Percentiles rank a stretch among this genome's conserved stretches.
phyloP scores from a whole-genome alignment of 2,329 filamentous ascomycete species.

The Penicillium sp. region DNA sequence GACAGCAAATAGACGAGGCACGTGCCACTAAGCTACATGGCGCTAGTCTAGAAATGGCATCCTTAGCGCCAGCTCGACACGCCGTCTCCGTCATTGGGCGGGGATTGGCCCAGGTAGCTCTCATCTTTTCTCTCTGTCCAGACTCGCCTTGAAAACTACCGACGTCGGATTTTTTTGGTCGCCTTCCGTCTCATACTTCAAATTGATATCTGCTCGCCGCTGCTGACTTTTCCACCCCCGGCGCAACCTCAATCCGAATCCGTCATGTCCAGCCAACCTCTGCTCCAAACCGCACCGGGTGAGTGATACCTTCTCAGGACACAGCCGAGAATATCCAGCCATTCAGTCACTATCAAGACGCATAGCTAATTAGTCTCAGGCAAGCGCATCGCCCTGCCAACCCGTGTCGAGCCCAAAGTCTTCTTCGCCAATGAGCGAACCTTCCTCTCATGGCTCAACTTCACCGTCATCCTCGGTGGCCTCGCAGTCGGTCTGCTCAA shows the following conservation, averaged over 20 bases:
- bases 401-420: constrained; percentile 97
- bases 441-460: constrained; percentile 99
- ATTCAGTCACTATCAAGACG: not conserved
- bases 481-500: constrained; percentile 96
- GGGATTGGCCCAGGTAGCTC: constrained; percentile 5
- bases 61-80: not conserved
- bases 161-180: not conserved
- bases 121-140: not conserved
- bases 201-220: not conserved
- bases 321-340: not conserved
- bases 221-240: constrained; percentile 11
- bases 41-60: constrained; percentile 15
- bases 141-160: not conserved
- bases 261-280: constrained; percentile 85
- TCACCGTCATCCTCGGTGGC: constrained; percentile 95
- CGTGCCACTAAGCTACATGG: constrained; percentile 16
- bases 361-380: constrained; percentile 49
- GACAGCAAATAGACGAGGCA: constrained; percentile 16
- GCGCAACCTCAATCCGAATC: not conserved
- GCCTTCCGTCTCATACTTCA: not conserved
- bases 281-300: constrained; percentile 92
- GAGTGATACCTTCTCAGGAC: constrained; percentile 28
- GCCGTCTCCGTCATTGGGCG: constrained; percentile 14
- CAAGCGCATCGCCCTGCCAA: constrained; percentile 97
- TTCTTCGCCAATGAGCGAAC: constrained; percentile 99